Evolutionary conservation across 306 rosid genomes (phyloP).

Genomic region (Casuarina equisetifolia): DNA sequence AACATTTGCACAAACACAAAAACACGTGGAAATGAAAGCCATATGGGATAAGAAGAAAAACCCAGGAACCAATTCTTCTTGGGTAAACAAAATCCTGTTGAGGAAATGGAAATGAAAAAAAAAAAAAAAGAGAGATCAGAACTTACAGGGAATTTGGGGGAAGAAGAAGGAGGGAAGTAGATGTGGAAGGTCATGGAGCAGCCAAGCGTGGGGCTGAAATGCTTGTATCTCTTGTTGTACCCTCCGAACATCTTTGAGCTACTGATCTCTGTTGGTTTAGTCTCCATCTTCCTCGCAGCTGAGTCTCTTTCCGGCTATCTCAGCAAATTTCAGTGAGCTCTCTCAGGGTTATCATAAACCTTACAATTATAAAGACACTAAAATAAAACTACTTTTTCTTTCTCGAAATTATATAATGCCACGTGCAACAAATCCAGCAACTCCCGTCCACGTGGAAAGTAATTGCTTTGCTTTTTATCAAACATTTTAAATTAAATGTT

Average conservation of each 20-base stretch:
- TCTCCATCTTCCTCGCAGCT: conserved; percentile 36
- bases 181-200: conserved; percentile 91
- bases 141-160: conserved; percentile 77
- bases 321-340: too few species aligned
- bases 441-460: too few species aligned
- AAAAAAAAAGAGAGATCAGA: background rate
- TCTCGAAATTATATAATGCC: too few species aligned
- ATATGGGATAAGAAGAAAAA: background rate
- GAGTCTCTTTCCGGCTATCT: background rate
- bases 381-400: background rate
- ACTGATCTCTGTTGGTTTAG: conserved; percentile 60
- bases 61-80: conserved; percentile 5
- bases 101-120: background rate
- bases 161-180: conserved; percentile 76
- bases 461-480: too few species aligned
- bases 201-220: conserved; percentile 78
- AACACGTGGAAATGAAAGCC: background rate
- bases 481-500: too few species aligned
- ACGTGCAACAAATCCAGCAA: too few species aligned
- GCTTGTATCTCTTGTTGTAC: conserved; percentile 78
- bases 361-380: too few species aligned
- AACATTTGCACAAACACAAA: background rate
- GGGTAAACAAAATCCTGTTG: background rate
- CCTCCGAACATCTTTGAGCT: conserved; percentile 86
- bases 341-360: too few species aligned